A percentile compares a stretch with the other conserved stretches of the same genome.
Evolutionary conservation across 2,329 filamentous ascomycete genomes (phyloP).

Genomic region (Drechslerella coelobrocha): DNA sequence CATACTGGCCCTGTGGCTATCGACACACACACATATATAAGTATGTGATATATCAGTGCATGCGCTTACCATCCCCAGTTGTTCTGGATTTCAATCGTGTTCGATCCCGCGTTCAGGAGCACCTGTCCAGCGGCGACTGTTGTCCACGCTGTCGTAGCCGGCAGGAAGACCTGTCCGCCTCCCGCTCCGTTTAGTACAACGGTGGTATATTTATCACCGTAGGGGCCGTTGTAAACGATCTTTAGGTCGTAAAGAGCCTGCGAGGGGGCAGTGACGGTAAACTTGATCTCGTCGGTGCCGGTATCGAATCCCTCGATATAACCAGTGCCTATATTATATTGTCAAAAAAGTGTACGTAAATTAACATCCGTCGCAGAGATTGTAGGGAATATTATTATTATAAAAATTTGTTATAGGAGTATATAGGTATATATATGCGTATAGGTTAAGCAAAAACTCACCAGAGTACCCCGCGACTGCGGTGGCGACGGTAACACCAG

Average conservation of each 20-base stretch:
- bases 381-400: neutral
- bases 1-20: too few species aligned
- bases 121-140: slow-evolving; percentile 61
- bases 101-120: slow-evolving; percentile 60
- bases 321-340: slow-evolving; percentile 58
- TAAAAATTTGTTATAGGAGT: neutral
- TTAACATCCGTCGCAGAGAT: too few species aligned
- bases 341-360: neutral
- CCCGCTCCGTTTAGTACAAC: slow-evolving; percentile 61
- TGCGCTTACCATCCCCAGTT: slow-evolving; percentile 65
- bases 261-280: slow-evolving; percentile 58
- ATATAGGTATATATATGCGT: neutral
- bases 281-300: slow-evolving; percentile 62
- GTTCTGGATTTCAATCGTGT: slow-evolving; percentile 61
- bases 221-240: slow-evolving; percentile 61
- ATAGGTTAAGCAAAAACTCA: neutral
- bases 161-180: slow-evolving; percentile 59
- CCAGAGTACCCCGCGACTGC: slow-evolving; percentile 58
- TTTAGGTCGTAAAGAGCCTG: slow-evolving; percentile 60
- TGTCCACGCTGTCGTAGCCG: slow-evolving; percentile 58
- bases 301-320: slow-evolving; percentile 62
- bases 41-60: too few species aligned
- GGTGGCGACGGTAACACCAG: slow-evolving; percentile 59
- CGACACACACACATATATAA: too few species aligned
- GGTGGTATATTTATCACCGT: slow-evolving; percentile 61